phyloP scores from a whole-genome alignment of 805 yeast genomes.

The Yamadazyma takamatsuzukensis region DNA sequence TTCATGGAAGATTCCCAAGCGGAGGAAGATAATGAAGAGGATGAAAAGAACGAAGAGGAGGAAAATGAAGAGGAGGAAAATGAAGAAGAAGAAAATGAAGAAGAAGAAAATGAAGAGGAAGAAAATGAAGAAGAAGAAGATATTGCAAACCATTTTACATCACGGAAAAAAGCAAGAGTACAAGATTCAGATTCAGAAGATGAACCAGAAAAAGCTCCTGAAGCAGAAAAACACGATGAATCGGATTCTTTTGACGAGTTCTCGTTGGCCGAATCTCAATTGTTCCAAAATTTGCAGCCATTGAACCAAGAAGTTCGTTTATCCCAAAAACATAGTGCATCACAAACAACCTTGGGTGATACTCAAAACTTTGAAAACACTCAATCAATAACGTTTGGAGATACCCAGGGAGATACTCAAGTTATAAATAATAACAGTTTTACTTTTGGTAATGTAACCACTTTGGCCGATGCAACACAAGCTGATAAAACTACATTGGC shows the following conservation, averaged over 20 bases:
- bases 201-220: conserved; percentile 19
- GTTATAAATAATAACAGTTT: conserved; percentile 1
- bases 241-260: conserved; percentile 1
- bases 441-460: background rate
- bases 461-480: background rate
- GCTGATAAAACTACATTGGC: conserved; percentile 1
- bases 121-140: conserved; percentile 4
- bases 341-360: conserved; percentile 4
- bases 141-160: conserved; percentile 7
- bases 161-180: background rate
- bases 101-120: conserved; percentile 16
- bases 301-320: background rate
- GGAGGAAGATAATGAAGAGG: conserved; percentile 9
- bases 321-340: background rate
- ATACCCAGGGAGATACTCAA: background rate
- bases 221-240: conserved; percentile 1
- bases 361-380: background rate
- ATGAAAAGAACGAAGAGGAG: conserved; percentile 18
- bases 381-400: background rate
- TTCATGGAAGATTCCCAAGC: conserved; percentile 6
- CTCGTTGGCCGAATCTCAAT: conserved; percentile 8
- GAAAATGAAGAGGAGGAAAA: conserved; percentile 16
- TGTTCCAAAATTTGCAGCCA: conserved; percentile 10
- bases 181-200: conserved; percentile 7
- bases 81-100: conserved; percentile 5